Conservation (phyloP, 2,329 filamentous ascomycete genomes). For the Meredithiella fracta region DNA sequence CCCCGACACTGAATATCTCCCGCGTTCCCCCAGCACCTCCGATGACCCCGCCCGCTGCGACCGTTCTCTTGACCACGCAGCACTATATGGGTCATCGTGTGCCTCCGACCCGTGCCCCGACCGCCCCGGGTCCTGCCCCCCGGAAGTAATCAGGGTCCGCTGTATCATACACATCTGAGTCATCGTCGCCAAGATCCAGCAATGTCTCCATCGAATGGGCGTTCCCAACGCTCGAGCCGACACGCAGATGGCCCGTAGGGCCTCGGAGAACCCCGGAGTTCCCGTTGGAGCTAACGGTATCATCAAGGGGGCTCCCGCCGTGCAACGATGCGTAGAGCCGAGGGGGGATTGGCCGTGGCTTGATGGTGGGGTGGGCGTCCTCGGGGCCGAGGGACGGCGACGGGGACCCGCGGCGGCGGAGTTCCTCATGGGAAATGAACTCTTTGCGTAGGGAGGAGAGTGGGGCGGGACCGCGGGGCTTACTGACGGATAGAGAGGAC, state of each 20-base stretch:
- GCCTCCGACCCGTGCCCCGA: background rate
- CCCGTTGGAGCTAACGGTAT: background rate
- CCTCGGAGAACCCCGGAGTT: background rate
- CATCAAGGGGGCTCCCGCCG: background rate
- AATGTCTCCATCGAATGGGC: constrained; percentile 9
- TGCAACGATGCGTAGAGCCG: constrained; percentile 4
- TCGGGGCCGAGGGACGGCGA: constrained; percentile 6
- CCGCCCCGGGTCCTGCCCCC: background rate
- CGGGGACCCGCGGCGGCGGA: constrained; percentile 5
- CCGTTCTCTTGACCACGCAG: too few species aligned
- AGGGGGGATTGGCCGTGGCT: constrained; percentile 6
- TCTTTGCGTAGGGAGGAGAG: constrained; percentile 9
- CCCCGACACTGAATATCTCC: too few species aligned
- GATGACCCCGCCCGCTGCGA: too few species aligned
- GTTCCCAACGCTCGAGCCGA: constrained; percentile 3
- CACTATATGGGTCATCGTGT: too few species aligned
- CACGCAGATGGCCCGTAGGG: background rate
- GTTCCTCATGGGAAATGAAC: constrained; percentile 11
- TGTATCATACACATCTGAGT: background rate
- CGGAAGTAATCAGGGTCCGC: background rate
- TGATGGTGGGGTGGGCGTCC: background rate
- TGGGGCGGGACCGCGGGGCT: background rate
- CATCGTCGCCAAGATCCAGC: constrained; percentile 9
- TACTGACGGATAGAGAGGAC: background rate
- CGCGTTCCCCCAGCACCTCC: too few species aligned